Evolutionary conservation across 2,329 filamentous ascomycete species (phyloP).

Genomic region (Lachnellula cervina): DNA sequence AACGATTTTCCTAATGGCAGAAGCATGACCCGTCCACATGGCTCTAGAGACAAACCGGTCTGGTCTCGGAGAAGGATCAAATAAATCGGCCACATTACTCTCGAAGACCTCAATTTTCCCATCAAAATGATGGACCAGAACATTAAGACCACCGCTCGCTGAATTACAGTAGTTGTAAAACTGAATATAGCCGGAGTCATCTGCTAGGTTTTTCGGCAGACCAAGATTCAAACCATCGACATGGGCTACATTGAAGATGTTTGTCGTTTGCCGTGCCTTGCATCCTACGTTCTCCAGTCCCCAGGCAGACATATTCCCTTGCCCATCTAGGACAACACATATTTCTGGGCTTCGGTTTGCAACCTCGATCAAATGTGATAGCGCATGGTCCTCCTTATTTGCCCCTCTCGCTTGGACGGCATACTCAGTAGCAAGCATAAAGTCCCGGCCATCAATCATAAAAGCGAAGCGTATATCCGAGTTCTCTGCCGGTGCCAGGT

Average conservation of each 20-base stretch:
- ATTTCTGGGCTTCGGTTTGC: constrained; percentile 83
- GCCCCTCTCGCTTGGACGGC: constrained; percentile 57
- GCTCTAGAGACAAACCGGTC: constrained; percentile 57
- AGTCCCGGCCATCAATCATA: constrained; percentile 76
- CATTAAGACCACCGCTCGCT: constrained; percentile 57
- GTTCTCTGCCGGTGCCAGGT: constrained; percentile 12
- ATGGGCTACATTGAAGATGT: constrained; percentile 83
- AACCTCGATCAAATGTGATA: constrained; percentile 81
- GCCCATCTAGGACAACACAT: constrained; percentile 77
- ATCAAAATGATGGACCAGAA: constrained; percentile 81
- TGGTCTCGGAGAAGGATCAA: constrained; percentile 63
- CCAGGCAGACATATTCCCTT: constrained; percentile 86
- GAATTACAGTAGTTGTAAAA: constrained; percentile 69
- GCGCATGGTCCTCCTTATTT: constrained; percentile 58
- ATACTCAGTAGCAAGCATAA: constrained; percentile 70
- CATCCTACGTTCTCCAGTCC: constrained; percentile 81
- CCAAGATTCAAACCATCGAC: constrained; percentile 55
- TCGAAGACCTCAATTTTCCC: constrained; percentile 80
- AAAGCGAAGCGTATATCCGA: constrained; percentile 61
- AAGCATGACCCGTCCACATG: constrained; percentile 80
- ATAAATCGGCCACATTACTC: constrained; percentile 70
- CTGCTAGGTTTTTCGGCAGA: constrained; percentile 16
- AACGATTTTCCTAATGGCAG: constrained; percentile 77
- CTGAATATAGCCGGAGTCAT: constrained; percentile 51
- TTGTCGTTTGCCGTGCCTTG: constrained; percentile 58